Evolutionary conservation across 257 asterid species (phyloP).

Genomic region (Solanum rostratum): DNA sequence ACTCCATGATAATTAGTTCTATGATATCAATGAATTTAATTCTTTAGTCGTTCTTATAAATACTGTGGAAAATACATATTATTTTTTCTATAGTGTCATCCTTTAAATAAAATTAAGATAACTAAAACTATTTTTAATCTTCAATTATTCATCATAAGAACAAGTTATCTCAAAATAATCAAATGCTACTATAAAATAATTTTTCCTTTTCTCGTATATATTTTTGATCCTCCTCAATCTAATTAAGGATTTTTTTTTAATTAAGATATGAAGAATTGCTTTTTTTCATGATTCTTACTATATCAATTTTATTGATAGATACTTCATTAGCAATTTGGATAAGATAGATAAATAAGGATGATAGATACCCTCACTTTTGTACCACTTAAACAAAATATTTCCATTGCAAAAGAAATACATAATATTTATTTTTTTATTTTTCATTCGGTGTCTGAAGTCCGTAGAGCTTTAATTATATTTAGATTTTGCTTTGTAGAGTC

Average conservation of each 20-base stretch:
- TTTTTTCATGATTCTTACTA: neutral
- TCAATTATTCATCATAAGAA: neutral
- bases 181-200: neutral
- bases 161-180: neutral
- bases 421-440: no score
- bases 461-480: no score
- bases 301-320: neutral
- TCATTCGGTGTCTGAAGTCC: fast-evolving
- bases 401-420: no score
- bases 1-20: neutral
- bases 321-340: neutral
- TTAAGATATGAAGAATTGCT: neutral
- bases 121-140: neutral
- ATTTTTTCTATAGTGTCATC: neutral
- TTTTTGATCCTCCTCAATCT: neutral
- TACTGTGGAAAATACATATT: neutral
- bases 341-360: neutral
- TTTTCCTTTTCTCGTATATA: neutral
- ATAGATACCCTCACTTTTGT: neutral
- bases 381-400: neutral
- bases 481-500: fast-evolving
- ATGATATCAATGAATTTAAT: neutral
- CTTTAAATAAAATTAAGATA: neutral
- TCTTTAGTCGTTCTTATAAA: neutral
- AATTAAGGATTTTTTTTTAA: neutral